Base-by-base conservation (phyloP, 2,329 filamentous ascomycete species). In the Penicillium hesseltinei region DNA sequence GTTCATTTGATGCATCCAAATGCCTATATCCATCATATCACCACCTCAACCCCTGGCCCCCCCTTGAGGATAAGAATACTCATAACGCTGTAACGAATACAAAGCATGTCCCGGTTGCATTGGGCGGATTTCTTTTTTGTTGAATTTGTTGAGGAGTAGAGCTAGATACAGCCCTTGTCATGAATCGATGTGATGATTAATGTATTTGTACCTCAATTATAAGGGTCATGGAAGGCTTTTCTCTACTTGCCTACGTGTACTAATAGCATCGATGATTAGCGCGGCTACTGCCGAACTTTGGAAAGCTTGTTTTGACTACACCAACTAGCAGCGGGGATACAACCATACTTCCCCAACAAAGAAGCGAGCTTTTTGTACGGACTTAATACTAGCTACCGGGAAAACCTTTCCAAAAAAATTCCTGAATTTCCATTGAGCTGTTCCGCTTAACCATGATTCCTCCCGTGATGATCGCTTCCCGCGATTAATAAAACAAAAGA, bases 1-100 rank as follows among this genome's bases (percentile, higher is more conserved):
- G 60, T 80, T 82, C 62, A 71, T 80, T 51, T 67, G 57, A 65
- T 31, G n/a, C 21, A 25, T 27, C 17, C 17, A 1, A n/a, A 36
- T 42, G 13, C 15, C 35, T 13, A 52, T 45, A 42, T 31, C 33
- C 27, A 50, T 49, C 10, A 1, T 27, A 23, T 36, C 38, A 38
- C 33, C 27, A 42, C n/a, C 13, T 23, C 21, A 33, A 45, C 8
- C 10, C 5, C 10, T n/a, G 17, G 15, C 27, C 49, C 33, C 19
- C 42, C n/a, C 2, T 48, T 11, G 10, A 9, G 21, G 45, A 13
- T 9, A 5, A n/a, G 31, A 25, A 38, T 35, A 39, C 8, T 25
- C 25, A 51, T 62, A 53, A 59, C 47, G 57, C 43, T 60, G 40
- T 62, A 58, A 66, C 50, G 62, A 62, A 60, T 38, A 48, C 50